Evolutionary conservation across 2,329 filamentous ascomycete genomes (phyloP).

Genomic region (Dendryphion nanum): DNA sequence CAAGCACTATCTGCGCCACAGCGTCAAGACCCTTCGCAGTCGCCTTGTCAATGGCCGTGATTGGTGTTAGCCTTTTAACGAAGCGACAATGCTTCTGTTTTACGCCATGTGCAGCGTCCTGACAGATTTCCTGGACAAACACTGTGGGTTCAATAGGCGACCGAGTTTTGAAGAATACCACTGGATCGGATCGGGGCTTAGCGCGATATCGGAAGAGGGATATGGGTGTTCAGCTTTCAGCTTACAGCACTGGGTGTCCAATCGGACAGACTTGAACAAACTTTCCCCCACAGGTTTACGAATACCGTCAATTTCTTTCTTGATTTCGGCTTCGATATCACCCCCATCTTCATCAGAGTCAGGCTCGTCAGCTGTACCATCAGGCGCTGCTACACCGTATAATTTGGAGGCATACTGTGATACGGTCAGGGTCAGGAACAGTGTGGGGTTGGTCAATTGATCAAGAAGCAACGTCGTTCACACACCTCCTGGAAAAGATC

Average conservation of each 20-base stretch:
- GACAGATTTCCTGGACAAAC: conserved; percentile 59
- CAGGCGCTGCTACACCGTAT: conserved; percentile 41
- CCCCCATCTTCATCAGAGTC: conserved; percentile 27
- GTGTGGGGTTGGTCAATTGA: too few species aligned
- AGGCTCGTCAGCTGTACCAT: conserved; percentile 41
- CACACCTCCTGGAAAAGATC: conserved; percentile 65
- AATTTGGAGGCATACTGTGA: conserved; percentile 66
- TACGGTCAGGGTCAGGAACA: too few species aligned
- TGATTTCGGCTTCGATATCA: conserved; percentile 72
- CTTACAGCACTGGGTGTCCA: conserved; percentile 58
- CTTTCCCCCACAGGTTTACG: conserved; percentile 50
- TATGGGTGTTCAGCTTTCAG: too few species aligned
- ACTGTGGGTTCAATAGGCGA: conserved; percentile 59
- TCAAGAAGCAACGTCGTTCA: conserved; percentile 8
- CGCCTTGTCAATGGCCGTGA: conserved; percentile 62
- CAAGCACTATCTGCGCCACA: conserved; percentile 62
- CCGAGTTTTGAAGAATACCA: conserved; percentile 59
- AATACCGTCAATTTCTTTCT: conserved; percentile 67
- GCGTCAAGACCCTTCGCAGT: conserved; percentile 66
- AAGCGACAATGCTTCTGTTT: conserved; percentile 56
- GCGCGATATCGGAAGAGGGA: not conserved
- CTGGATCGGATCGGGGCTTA: conserved; percentile 28
- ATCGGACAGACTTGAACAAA: conserved; percentile 52
- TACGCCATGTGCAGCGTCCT: conserved; percentile 52
- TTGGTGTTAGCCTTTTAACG: conserved; percentile 60